Conservation (phyloP, 805 yeast species). For the Starmerella bombi region DNA sequence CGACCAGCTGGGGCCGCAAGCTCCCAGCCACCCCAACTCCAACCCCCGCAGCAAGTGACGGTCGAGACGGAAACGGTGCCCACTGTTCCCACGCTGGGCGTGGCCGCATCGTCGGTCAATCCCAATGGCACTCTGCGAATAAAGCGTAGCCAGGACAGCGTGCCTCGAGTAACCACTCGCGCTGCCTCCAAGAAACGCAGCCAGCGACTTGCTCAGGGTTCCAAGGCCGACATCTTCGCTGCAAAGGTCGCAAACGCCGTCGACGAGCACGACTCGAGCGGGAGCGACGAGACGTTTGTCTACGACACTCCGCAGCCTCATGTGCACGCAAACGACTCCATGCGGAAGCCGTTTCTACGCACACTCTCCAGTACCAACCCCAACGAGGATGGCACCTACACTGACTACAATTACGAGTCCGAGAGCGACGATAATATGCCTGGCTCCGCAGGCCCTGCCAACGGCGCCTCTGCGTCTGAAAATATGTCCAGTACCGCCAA, state of each 20-base stretch:
- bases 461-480: neutral
- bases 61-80: slow-evolving; percentile 55
- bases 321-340: slow-evolving; percentile 8
- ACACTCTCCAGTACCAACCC: neutral
- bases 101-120: slow-evolving; percentile 15
- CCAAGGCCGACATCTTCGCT: slow-evolving; percentile 86
- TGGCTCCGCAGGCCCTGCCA: neutral
- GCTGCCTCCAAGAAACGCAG: slow-evolving; percentile 32
- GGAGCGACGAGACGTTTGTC: slow-evolving; percentile 92
- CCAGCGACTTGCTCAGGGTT: slow-evolving; percentile 31
- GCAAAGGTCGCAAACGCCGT: slow-evolving; percentile 91
- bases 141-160: slow-evolving; percentile 25
- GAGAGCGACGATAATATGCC: neutral
- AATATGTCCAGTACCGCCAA: neutral
- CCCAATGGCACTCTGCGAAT: slow-evolving; percentile 15
- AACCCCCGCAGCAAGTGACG: slow-evolving; percentile 22
- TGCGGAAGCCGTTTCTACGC: slow-evolving; percentile 19
- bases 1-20: too few species aligned
- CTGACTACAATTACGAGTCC: neutral
- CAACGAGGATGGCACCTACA: neutral
- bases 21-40: neutral
- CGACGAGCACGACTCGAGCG: slow-evolving; percentile 58
- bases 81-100: slow-evolving; percentile 32
- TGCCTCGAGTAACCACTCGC: slow-evolving; percentile 15
- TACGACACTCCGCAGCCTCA: slow-evolving; percentile 44